phyloP scores from a whole-genome alignment of 1,139 yeast genomes.

The Arxiozyma slooffiae region DNA sequence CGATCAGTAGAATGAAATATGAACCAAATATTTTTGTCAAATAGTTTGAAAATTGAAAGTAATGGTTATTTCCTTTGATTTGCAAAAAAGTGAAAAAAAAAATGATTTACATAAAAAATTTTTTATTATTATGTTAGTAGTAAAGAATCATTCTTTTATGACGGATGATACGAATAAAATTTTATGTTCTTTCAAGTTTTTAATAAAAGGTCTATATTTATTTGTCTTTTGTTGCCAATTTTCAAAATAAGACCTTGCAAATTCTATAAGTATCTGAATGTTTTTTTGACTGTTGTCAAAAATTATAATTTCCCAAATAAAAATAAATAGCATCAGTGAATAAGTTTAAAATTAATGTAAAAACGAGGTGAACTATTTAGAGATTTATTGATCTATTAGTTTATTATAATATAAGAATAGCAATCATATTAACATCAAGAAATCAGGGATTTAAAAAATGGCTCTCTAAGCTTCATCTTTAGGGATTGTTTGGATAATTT shows the following conservation, averaged over 20 bases:
- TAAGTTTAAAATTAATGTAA: conserved; percentile 35
- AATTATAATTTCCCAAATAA: conserved; percentile 47
- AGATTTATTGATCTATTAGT: conserved; percentile 7
- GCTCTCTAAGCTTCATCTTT: neutral
- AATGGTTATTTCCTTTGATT: neutral
- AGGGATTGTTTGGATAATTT: neutral
- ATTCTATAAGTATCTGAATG: conserved; percentile 66
- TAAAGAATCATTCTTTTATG: neutral
- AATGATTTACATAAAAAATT: neutral
- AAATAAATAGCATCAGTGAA: conserved; percentile 44
- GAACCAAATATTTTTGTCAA: neutral
- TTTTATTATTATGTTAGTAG: neutral
- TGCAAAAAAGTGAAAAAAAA: neutral
- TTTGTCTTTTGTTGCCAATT: conserved; percentile 61
- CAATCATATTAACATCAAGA: neutral
- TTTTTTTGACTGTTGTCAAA: conserved; percentile 46
- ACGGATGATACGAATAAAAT: conserved; percentile 60
- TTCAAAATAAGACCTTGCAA: conserved; percentile 65
- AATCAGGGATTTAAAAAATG: neutral
- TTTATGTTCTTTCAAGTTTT: conserved; percentile 81
- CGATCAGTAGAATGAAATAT: neutral
- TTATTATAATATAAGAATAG: neutral
- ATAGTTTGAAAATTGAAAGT: neutral
- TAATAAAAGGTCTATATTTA: conserved; percentile 66
- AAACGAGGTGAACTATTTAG: conserved; percentile 42